phyloP scores from a whole-genome alignment of 495 filamentous ascomycete genomes.

The Aspergillus incahuasiensis region DNA sequence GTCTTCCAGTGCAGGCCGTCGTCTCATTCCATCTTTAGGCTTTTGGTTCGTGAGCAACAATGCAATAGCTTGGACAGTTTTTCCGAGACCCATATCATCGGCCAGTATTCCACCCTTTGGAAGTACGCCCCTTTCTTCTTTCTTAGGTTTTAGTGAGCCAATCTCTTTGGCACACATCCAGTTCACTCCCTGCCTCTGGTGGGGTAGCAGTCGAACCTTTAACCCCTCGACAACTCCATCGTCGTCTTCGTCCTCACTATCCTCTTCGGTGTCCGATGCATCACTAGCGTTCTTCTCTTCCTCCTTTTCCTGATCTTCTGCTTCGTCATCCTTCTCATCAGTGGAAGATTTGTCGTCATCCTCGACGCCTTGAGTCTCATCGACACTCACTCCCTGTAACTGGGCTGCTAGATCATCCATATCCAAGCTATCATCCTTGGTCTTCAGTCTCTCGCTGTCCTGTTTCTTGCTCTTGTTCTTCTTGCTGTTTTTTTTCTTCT shows the following conservation, averaged over 20 bases:
- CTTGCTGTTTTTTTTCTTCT: slow-evolving; percentile 30
- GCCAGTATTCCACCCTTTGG: slow-evolving; percentile 87
- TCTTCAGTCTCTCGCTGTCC: slow-evolving; percentile 30
- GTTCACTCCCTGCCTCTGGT: slow-evolving; percentile 85
- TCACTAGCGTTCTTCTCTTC: slow-evolving; percentile 56
- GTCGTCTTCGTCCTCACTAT: slow-evolving; percentile 66
- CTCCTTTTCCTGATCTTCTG: slow-evolving; percentile 36
- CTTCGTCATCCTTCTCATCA: slow-evolving; percentile 22
- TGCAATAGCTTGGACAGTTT: slow-evolving; percentile 85
- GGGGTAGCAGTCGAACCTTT: slow-evolving; percentile 79
- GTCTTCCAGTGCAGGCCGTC: slow-evolving; percentile 16
- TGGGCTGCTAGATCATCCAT: slow-evolving; percentile 54
- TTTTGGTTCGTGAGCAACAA: slow-evolving; percentile 80
- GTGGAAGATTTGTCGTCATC: slow-evolving; percentile 32
- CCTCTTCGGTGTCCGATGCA: slow-evolving; percentile 40
- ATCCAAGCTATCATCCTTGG: slow-evolving; percentile 30
- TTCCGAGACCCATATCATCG: slow-evolving; percentile 93
- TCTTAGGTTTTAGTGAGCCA: slow-evolving; percentile 66
- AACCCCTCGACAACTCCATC: slow-evolving; percentile 75
- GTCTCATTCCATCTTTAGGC: slow-evolving; percentile 45
- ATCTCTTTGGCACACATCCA: slow-evolving; percentile 93
- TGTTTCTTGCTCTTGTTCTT: slow-evolving; percentile 47
- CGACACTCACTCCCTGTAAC: slow-evolving; percentile 55
- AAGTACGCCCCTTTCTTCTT: slow-evolving; percentile 66
- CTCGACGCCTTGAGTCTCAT: slow-evolving; percentile 24